A percentile compares a stretch with the other conserved stretches of the same genome.
Evolutionary conservation across 78 protist species (phyloP).

Genomic region (Diacronema lutheri): DNA sequence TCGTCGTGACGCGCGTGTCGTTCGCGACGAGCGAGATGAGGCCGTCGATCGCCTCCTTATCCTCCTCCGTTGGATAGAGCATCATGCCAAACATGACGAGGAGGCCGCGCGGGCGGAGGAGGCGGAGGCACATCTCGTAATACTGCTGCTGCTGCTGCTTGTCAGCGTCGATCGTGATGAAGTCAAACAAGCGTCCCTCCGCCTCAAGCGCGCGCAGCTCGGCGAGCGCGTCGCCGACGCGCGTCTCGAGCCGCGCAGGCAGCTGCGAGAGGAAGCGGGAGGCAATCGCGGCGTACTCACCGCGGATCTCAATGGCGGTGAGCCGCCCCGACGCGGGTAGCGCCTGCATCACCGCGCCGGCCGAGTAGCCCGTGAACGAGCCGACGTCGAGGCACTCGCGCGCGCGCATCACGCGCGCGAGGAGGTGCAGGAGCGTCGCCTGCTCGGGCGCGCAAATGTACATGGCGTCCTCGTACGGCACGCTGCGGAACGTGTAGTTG

Average conservation of each 20-base stretch:
- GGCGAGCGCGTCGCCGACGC: neutral
- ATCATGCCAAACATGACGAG: neutral
- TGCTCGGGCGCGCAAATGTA: conserved; percentile 22
- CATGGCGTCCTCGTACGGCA: too few relatives aligned
- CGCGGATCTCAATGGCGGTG: neutral
- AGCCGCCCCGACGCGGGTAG: neutral
- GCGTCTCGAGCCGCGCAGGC: neutral
- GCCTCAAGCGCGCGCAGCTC: neutral
- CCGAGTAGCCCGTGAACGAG: neutral
- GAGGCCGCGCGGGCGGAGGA: neutral
- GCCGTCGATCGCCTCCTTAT: neutral
- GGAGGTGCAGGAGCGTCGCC: conserved; percentile 7
- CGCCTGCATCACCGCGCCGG: neutral
- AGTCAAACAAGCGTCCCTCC: neutral
- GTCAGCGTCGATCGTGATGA: neutral
- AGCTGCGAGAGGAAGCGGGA: neutral
- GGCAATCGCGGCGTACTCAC: neutral
- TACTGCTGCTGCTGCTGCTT: neutral
- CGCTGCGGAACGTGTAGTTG: too few relatives aligned
- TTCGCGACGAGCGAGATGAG: neutral
- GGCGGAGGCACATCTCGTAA: neutral
- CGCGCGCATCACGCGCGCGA: neutral
- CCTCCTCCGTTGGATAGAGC: neutral
- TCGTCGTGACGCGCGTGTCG: conserved; percentile 4
- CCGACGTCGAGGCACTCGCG: conserved; percentile 6